These are phyloP conservation scores for Wolfiporia cocos DNA, from an alignment of 1,284 basidiomycete genomes.

Conservation along the genomic window DNA sequence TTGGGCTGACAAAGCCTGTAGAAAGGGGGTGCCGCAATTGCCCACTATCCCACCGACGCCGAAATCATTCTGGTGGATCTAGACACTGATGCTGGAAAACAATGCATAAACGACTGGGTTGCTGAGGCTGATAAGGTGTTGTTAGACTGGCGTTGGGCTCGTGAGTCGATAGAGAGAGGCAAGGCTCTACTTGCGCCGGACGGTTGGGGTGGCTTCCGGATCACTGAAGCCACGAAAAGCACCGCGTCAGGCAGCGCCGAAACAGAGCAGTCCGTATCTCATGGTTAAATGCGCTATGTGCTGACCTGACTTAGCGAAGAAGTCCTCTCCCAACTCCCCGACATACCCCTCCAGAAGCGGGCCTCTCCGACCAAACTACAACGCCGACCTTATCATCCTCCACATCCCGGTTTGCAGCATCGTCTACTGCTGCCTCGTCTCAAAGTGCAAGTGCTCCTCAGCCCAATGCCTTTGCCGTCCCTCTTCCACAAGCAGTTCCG, in stretches of 20 bases:
- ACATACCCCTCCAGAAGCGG: slow-evolving; percentile 40
- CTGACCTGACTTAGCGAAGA: slow-evolving; percentile 11
- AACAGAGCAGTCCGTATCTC: slow-evolving; percentile 12
- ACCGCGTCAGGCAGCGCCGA: background rate
- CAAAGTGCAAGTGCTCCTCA: background rate
- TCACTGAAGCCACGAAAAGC: background rate
- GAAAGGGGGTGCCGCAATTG: slow-evolving; percentile 47
- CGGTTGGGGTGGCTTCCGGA: slow-evolving; percentile 47
- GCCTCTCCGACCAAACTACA: slow-evolving; percentile 7
- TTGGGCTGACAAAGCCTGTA: slow-evolving; percentile 17
- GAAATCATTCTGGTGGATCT: slow-evolving; percentile 52
- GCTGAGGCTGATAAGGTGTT: slow-evolving; percentile 40
- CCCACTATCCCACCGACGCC: slow-evolving; percentile 40
- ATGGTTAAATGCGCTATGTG: background rate
- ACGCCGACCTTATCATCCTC: background rate
- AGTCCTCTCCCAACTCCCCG: slow-evolving; percentile 56
- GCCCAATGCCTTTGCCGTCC: background rate
- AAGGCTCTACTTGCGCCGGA: slow-evolving; percentile 40
- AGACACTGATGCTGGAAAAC: slow-evolving; percentile 40
- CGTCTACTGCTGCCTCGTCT: too few species aligned
- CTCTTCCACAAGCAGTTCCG: too few species aligned
- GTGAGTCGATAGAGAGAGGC: slow-evolving; percentile 22
- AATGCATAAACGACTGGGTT: slow-evolving; percentile 52
- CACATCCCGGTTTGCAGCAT: background rate
- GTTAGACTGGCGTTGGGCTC: slow-evolving; percentile 28